These are phyloP conservation scores for Gliomastix tumulicola DNA, from an alignment of 2,329 filamentous ascomycete genomes.

Conservation along the genomic window DNA sequence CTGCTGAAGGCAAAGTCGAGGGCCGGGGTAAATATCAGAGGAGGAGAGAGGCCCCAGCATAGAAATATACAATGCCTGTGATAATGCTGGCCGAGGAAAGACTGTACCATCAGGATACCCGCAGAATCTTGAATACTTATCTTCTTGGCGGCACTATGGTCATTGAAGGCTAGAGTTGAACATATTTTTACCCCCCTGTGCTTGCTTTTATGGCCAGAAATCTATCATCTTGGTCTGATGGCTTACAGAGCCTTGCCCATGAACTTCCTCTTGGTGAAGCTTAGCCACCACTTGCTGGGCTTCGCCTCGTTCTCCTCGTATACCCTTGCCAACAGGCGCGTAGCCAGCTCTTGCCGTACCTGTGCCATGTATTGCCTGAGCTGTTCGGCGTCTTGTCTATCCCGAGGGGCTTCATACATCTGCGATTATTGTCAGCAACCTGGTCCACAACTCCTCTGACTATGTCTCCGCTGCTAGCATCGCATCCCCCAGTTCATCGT, in stretches of 20 bases:
- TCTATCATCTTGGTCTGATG: no score
- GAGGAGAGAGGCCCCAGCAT: conserved; percentile 45
- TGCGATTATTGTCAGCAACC: conserved; percentile 17
- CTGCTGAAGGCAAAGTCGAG: conserved; percentile 71
- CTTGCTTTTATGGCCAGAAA: no score
- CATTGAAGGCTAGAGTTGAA: no score
- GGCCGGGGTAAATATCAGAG: conserved; percentile 75
- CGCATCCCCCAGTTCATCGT: no score
- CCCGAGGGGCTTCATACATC: conserved; percentile 84
- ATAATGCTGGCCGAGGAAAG: no score
- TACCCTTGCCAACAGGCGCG: conserved; percentile 74
- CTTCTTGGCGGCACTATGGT: no score
- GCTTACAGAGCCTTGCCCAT: conserved; percentile 85
- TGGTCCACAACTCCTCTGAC: no score
- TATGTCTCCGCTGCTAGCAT: no score
- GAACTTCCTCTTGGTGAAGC: conserved; percentile 98
- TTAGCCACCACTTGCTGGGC: conserved; percentile 89
- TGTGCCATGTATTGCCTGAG: conserved; percentile 86
- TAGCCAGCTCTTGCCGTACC: conserved; percentile 85
- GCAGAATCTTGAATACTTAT: no score
- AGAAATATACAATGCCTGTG: no score
- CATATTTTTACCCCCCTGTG: no score
- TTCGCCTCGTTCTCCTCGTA: conserved; percentile 74
- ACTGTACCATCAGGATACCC: no score
- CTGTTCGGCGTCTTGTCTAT: conserved; percentile 83